phyloP scores from a whole-genome alignment of 2,329 filamentous ascomycete species.

The Phaeosphaeriaceae sp. region DNA sequence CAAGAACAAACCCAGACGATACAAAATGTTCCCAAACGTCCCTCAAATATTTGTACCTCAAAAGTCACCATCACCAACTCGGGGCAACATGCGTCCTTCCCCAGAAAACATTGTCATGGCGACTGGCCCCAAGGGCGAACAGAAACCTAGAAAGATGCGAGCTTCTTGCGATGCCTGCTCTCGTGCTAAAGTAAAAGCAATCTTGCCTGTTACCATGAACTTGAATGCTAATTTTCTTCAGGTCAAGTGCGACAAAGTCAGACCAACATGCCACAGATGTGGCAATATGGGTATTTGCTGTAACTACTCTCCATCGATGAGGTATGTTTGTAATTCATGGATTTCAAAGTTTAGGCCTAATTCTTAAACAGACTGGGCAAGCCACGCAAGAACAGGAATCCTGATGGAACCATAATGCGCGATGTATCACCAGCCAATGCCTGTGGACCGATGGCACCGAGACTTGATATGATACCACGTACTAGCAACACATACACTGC shows the following conservation, averaged over 20 bases:
- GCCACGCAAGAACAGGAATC: conserved; percentile 46
- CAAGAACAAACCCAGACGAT: conserved; percentile 14
- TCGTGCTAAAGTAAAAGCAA: conserved; percentile 37
- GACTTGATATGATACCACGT: conserved; percentile 41
- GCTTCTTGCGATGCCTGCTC: conserved; percentile 49
- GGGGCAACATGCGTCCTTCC: conserved; percentile 30
- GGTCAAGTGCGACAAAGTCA: conserved; percentile 48
- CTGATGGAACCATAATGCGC: conserved; percentile 44
- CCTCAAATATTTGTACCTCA: conserved; percentile 33
- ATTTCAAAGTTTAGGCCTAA: conserved; percentile 18
- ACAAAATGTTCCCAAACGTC: conserved; percentile 40
- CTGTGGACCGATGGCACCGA: conserved; percentile 35
- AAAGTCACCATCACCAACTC: conserved; percentile 30
- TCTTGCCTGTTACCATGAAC: not conserved
- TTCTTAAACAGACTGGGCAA: conserved; percentile 38
- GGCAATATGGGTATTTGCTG: conserved; percentile 48
- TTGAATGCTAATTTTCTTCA: conserved; percentile 12
- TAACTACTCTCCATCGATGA: conserved; percentile 50
- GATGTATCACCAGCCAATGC: conserved; percentile 43
- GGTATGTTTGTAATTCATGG: conserved; percentile 25
- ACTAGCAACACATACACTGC: conserved; percentile 34
- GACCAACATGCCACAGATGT: conserved; percentile 46
- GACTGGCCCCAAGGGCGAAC: conserved; percentile 28
- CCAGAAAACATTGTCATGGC: conserved; percentile 28
- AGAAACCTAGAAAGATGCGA: conserved; percentile 46